phyloP scores from a whole-genome alignment of 2,329 filamentous ascomycete species.

The Hysterium pulicare region DNA sequence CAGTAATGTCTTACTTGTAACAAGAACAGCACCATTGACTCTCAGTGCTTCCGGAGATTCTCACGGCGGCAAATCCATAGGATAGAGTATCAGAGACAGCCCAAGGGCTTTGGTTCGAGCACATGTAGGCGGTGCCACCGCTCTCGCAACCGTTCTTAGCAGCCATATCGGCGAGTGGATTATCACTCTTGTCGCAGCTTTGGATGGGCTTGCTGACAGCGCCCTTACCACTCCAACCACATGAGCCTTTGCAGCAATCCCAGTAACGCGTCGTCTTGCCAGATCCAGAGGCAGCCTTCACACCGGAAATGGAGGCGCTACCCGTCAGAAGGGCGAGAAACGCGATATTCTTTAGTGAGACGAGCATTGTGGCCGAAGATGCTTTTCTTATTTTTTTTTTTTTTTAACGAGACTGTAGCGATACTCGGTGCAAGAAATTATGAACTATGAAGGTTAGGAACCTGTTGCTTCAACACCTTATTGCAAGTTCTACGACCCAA shows the following conservation, averaged over 20 bases:
- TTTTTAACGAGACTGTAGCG: conserved; percentile 3
- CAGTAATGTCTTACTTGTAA: conserved; percentile 46
- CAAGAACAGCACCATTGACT: conserved; percentile 63
- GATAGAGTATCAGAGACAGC: conserved; percentile 56
- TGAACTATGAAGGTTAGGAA: too few species aligned
- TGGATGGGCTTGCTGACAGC: conserved; percentile 50
- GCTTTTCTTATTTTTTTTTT: conserved; percentile 1
- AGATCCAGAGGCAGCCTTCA: conserved; percentile 21
- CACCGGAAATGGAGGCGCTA: conserved; percentile 16
- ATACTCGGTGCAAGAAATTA: background rate
- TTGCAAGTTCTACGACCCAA: too few species aligned
- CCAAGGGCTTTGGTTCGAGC: conserved; percentile 61
- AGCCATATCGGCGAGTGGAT: conserved; percentile 51
- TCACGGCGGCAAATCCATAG: conserved; percentile 64
- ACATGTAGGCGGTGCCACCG: conserved; percentile 56
- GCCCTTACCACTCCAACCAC: conserved; percentile 58
- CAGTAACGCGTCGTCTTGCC: conserved; percentile 37
- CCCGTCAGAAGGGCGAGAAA: conserved; percentile 25
- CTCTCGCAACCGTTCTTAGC: conserved; percentile 52
- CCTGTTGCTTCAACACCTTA: too few species aligned
- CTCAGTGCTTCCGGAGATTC: conserved; percentile 53
- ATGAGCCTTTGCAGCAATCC: conserved; percentile 70
- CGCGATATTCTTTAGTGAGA: conserved; percentile 27
- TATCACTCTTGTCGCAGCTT: conserved; percentile 56
- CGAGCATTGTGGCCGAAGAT: conserved; percentile 18